Evolutionary conservation across 2,329 filamentous ascomycete genomes (phyloP).

Genomic region (Coniella vitis): DNA sequence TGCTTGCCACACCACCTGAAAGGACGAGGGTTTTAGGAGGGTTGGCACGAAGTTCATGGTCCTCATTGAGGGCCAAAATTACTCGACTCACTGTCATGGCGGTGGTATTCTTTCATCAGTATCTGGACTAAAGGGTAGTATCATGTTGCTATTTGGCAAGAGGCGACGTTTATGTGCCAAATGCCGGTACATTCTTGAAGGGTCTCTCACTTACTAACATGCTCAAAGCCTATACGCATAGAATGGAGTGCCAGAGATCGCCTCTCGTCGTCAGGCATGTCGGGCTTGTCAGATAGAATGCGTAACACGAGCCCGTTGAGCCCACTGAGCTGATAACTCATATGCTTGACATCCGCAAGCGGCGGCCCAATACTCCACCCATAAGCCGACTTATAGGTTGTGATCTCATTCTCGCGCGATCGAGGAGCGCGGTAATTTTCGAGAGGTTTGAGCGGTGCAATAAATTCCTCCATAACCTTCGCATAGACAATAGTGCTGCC

Average conservation of each 20-base stretch:
- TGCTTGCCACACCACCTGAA: constrained; percentile 85
- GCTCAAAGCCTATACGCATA: constrained; percentile 81
- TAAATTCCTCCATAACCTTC: constrained; percentile 69
- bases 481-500: constrained; percentile 69
- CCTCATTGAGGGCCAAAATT: constrained; percentile 52
- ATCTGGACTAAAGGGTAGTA: too few relatives aligned
- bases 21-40: constrained; percentile 64
- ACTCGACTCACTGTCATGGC: constrained; percentile 51
- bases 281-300: constrained; percentile 24
- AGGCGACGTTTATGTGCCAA: background rate
- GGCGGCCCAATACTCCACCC: constrained; percentile 65
- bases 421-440: constrained; percentile 49
- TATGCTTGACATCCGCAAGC: constrained; percentile 47
- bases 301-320: constrained; percentile 52
- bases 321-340: constrained; percentile 70
- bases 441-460: constrained; percentile 48
- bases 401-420: constrained; percentile 52
- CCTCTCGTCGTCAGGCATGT: constrained; percentile 53
- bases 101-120: too few relatives aligned
- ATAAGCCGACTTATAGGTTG: constrained; percentile 30
- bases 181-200: too few relatives aligned
- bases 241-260: constrained; percentile 61
- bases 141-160: background rate
- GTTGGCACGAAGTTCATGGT: constrained; percentile 6
- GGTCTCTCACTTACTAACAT: constrained; percentile 44